phyloP scores from a whole-genome alignment of 75 land plant genomes.

The Pinus albicaulis region DNA sequence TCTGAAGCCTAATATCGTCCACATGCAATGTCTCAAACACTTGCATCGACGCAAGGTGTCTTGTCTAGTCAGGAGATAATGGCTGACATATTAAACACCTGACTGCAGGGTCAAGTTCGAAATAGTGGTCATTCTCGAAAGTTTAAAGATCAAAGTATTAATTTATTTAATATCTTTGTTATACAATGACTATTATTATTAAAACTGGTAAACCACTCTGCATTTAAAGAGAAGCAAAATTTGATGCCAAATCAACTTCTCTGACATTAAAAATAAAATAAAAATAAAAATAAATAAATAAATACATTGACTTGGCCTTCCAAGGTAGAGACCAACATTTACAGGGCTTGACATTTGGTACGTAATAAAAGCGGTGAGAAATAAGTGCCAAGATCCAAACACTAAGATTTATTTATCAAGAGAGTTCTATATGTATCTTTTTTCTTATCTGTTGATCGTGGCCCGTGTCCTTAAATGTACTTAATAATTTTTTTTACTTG shows the following conservation, averaged over 20 bases:
- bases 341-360: background rate
- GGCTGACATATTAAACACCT: background rate
- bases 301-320: background rate
- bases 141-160: background rate
- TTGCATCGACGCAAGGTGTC: no score
- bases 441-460: background rate
- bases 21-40: no score
- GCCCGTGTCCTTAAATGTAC: background rate
- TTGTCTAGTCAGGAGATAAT: no score
- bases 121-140: background rate
- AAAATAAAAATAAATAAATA: no score
- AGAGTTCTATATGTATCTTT: background rate
- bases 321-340: background rate
- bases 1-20: no score
- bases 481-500: background rate
- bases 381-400: background rate
- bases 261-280: no score
- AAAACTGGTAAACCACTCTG: background rate
- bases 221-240: background rate
- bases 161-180: background rate
- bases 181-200: background rate
- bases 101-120: background rate
- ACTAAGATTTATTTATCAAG: background rate
- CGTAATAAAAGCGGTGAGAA: background rate
- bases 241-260: background rate